Evolutionary conservation across 768 basidiomycete genomes (phyloP).

Genomic region (Tricholoma furcatifolium): DNA sequence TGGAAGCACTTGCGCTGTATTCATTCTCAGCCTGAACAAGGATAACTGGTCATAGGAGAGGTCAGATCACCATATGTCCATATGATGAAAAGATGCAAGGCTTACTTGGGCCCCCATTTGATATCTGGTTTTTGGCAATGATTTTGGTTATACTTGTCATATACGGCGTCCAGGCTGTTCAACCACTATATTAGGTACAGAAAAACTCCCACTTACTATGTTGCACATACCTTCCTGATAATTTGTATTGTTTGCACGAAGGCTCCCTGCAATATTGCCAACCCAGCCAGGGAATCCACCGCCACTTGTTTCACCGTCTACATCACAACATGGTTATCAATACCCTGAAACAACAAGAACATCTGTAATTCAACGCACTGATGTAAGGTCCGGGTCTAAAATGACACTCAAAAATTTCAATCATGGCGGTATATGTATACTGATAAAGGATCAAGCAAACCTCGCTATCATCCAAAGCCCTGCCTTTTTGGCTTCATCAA

Average conservation of each 20-base stretch:
- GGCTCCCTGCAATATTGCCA: conserved; percentile 47
- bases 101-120: conserved; percentile 57
- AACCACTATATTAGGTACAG: not conserved
- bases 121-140: conserved; percentile 54
- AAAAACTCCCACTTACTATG: not conserved
- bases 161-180: conserved; percentile 53
- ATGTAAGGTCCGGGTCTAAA: conserved; percentile 52
- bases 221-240: conserved; percentile 39
- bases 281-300: conserved; percentile 63
- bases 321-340: not conserved
- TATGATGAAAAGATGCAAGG: conserved; percentile 7
- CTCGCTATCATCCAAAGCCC: conserved; percentile 59
- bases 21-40: conserved; percentile 58
- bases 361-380: conserved; percentile 28
- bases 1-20: conserved; percentile 40
- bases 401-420: not conserved
- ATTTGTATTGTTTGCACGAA: conserved; percentile 48
- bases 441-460: conserved; percentile 20
- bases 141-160: conserved; percentile 48
- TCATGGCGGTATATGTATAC: not conserved
- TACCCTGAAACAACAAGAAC: not conserved
- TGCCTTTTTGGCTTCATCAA: conserved; percentile 48
- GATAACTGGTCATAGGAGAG: conserved; percentile 36
- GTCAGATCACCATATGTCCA: not conserved
- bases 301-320: conserved; percentile 51